These are phyloP conservation scores for Pythium diclinum DNA, from an alignment of 352 stramenopile genomes.

Conservation along the genomic window DNA sequence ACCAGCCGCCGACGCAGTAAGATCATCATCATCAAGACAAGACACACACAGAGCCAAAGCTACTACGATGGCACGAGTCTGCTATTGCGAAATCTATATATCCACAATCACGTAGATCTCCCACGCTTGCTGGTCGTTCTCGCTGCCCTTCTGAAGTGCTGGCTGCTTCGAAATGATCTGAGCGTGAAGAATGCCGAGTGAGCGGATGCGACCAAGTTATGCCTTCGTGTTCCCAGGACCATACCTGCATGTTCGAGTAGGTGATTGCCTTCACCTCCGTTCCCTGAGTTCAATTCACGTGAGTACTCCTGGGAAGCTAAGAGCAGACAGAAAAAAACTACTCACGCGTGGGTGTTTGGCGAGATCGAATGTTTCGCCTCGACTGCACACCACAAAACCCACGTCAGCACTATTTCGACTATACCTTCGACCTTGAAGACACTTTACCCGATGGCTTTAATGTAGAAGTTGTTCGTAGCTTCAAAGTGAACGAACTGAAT, in stretches of 20 bases:
- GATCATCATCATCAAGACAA: neutral
- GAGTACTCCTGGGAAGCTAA: neutral
- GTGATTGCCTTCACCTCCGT: conserved; percentile 85
- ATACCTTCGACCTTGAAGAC: too few relatives aligned
- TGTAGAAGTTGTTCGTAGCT: conserved; percentile 19
- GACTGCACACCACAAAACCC: neutral
- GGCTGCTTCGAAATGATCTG: neutral
- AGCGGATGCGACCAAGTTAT: neutral
- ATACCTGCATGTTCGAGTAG: conserved; percentile 79
- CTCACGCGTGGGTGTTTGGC: conserved; percentile 39
- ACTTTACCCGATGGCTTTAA: too few relatives aligned
- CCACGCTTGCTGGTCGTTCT: neutral
- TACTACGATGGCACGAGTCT: neutral
- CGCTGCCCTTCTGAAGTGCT: neutral
- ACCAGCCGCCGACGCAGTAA: conserved; percentile 75
- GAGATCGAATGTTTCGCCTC: conserved; percentile 59
- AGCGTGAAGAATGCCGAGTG: neutral
- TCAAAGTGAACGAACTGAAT: conserved; percentile 29
- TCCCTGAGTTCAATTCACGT: conserved; percentile 29
- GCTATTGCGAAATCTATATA: conserved; percentile 2
- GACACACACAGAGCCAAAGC: neutral
- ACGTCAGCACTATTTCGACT: too few relatives aligned
- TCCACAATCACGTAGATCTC: conserved; percentile 21
- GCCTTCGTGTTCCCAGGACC: neutral
- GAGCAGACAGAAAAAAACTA: neutral